phyloP scores from a whole-genome alignment of 306 rosid species.

The Prosopis cineraria region DNA sequence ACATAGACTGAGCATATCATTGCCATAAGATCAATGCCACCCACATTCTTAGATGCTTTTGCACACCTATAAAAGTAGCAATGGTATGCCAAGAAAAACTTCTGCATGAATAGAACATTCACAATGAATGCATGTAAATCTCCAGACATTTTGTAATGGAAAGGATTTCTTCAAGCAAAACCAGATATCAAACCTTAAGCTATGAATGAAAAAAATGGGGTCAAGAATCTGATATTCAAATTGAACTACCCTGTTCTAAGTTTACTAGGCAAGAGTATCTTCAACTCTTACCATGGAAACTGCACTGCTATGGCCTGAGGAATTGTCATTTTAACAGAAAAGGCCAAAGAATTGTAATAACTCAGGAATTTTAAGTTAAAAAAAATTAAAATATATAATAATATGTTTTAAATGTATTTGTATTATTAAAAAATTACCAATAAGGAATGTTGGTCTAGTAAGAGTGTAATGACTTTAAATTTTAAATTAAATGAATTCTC shows the following conservation, averaged over 20 bases:
- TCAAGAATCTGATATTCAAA: slow-evolving; percentile 11
- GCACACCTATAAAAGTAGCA: slow-evolving; percentile 73
- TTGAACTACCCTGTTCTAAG: slow-evolving; percentile 15
- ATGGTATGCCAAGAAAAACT: slow-evolving; percentile 28
- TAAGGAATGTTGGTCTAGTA: too few relatives aligned
- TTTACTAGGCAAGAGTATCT: background rate
- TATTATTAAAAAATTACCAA: too few relatives aligned
- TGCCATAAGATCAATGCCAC: slow-evolving; percentile 68
- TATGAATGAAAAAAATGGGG: slow-evolving; percentile 20
- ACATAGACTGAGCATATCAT: slow-evolving; percentile 74
- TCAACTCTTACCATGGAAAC: slow-evolving; percentile 70
- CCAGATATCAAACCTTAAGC: background rate
- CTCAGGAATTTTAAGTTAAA: too few relatives aligned
- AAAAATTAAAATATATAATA: too few relatives aligned
- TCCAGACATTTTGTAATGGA: background rate
- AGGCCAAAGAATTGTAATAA: too few relatives aligned
- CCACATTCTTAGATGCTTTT: slow-evolving; percentile 90
- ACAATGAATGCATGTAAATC: background rate
- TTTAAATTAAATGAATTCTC: too few relatives aligned
- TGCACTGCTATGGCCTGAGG: slow-evolving; percentile 80
- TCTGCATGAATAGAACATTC: slow-evolving; percentile 10
- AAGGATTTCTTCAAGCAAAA: background rate
- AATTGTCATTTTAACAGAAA: slow-evolving; percentile 86
- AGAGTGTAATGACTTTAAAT: too few relatives aligned
- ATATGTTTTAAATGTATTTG: too few relatives aligned